Evolutionary conservation across 148 eudicot genomes (phyloP), one percentile per base, ranked within the genome.

Genomic region (Suaeda aralocaspica): DNA sequence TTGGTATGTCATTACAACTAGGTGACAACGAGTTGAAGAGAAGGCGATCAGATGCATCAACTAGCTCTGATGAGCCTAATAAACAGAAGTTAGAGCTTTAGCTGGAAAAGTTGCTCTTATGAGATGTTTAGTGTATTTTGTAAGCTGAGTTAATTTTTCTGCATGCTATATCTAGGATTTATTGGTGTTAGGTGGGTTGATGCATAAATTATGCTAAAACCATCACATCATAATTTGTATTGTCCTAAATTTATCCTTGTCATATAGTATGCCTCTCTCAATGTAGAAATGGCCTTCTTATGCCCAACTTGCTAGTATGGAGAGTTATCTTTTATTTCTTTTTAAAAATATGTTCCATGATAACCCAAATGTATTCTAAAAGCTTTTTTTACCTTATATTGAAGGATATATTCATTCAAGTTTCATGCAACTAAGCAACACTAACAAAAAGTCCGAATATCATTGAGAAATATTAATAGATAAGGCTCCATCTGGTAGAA

Each of bases 11-110:
- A 1, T 83, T 94, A 81, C 93, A 89, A 56, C 78, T 94, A 80
- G 97, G 97, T 22, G 99, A 91, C 60, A 84, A 89, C 28, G 97
- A 94, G 79, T 78, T 92, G 74, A 94, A 94, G 81, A 87, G 97
- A 80, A 83, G 88, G 82, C 92, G 88, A 6, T 84, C 91, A 5
- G 96, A 87, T 50, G 87, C 85, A 59, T 79, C 83, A 11, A 71
- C 88, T 18, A 81, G 82, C 67, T 76, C 82, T 45, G 86, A 81
- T 69, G 84, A 79, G 59, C 76, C 81, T 19, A 79, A 78, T 64
- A 75, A 74, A 79, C 61, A 55, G 14, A 72, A 68, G 48, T 45
- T 28, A 48, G 46, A 30, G 22, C 36, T 53, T 56, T 69, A 53
- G 64, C 25, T 44, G 62, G 8, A 3, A 4, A 62, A 30, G 53